Conservation (phyloP, 2,329 filamentous ascomycete genomes). For the Tolypocladium cylindrosporum region DNA sequence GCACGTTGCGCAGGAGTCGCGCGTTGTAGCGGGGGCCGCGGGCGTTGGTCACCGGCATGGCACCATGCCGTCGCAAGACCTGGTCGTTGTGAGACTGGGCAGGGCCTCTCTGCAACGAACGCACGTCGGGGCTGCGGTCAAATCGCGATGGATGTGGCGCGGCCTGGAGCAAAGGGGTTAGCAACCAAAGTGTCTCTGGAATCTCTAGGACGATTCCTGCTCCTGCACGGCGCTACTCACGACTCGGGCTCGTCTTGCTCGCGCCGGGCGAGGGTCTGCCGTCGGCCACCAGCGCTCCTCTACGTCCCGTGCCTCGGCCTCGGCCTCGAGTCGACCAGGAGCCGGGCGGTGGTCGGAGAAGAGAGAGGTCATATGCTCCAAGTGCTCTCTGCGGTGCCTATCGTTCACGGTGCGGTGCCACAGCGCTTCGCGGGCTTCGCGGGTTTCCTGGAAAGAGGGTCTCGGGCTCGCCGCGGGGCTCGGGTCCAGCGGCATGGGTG, state of each 20-base stretch:
- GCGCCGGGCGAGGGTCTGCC: background rate
- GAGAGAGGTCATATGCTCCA: constrained; percentile 1
- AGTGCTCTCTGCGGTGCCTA: background rate
- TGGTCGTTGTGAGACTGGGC: background rate
- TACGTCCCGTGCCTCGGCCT: background rate
- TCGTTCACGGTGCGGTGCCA: background rate
- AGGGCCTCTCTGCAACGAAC: background rate
- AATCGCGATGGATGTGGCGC: background rate
- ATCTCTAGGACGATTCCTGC: background rate
- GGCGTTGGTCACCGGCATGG: background rate
- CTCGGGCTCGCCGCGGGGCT: background rate
- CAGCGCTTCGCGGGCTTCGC: constrained; percentile 2
- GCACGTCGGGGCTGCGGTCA: background rate
- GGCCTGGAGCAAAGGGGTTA: background rate
- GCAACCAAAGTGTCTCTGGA: background rate
- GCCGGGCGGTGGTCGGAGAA: background rate
- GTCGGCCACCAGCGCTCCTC: background rate
- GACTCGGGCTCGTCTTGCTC: background rate
- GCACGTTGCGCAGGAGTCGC: constrained; percentile 9
- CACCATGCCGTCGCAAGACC: background rate
- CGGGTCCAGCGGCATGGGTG: constrained; percentile 3
- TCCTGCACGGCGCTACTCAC: background rate
- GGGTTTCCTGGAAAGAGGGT: constrained; percentile 1
- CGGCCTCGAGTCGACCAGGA: background rate
- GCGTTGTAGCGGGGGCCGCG: background rate